Conservation (phyloP, 768 basidiomycete genomes). For the Lactarius tabidus region DNA sequence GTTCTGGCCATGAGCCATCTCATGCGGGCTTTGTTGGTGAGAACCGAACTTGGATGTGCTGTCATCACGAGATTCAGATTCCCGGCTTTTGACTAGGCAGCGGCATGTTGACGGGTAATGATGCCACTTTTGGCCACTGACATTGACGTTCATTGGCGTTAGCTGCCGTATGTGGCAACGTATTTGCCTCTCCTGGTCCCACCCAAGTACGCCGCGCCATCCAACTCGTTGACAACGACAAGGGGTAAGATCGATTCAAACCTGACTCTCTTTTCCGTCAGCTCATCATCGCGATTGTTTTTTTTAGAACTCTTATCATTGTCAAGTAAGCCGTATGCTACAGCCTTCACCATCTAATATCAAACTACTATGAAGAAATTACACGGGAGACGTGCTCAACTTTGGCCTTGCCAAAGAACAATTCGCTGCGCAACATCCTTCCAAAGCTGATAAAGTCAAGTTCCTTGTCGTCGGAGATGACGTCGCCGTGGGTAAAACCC, state of each 20-base stretch:
- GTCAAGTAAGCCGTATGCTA: constrained; percentile 54
- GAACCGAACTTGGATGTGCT: constrained; percentile 23
- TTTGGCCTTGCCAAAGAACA: constrained; percentile 89
- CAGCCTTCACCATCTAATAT: no score
- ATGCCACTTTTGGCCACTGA: neutral
- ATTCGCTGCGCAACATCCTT: constrained; percentile 64
- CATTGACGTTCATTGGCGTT: constrained; percentile 10
- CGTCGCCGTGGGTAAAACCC: constrained; percentile 76
- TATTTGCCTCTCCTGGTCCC: constrained; percentile 89
- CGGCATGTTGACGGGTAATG: constrained; percentile 70
- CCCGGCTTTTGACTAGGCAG: constrained; percentile 43
- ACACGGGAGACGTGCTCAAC: constrained; percentile 87
- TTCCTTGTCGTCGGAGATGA: constrained; percentile 88
- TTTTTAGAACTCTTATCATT: constrained; percentile 66
- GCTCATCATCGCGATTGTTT: neutral
- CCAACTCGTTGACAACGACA: constrained; percentile 66
- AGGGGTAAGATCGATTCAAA: constrained; percentile 47
- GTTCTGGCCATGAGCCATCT: constrained; percentile 88
- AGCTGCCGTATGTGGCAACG: constrained; percentile 81
- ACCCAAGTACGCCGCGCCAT: constrained; percentile 80
- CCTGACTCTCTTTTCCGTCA: neutral
- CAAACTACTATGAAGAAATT: constrained; percentile 52
- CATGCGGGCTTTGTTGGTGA: constrained; percentile 87
- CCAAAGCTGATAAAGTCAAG: constrained; percentile 60
- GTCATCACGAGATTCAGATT: neutral